Percentiles rank a stretch among this genome's conserved stretches.
Evolutionary conservation across 2,329 filamentous ascomycete species (phyloP).

Genomic region (Penicillium sp.): DNA sequence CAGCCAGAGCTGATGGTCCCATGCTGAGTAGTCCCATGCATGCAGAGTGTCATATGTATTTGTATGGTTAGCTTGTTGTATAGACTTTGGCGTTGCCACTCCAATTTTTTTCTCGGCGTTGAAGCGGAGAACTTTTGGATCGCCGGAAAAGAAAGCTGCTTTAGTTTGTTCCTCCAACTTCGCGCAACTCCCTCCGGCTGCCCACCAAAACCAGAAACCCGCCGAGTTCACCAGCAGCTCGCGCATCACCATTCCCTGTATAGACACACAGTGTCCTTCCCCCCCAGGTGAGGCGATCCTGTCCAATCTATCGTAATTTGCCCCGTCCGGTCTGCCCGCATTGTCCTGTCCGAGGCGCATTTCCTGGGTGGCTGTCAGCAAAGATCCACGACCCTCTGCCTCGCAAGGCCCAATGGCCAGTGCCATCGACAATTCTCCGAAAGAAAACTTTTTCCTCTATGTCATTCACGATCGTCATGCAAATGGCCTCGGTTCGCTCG

Average conservation of each 20-base stretch:
- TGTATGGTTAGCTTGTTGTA: neutral
- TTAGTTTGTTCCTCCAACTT: conserved; percentile 20
- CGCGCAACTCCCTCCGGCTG: conserved; percentile 16
- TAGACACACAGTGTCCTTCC: conserved; percentile 1
- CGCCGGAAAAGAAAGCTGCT: conserved; percentile 26
- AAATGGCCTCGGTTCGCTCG: neutral
- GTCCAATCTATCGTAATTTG: conserved; percentile 12
- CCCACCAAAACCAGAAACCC: conserved; percentile 12
- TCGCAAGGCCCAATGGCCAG: conserved; percentile 2
- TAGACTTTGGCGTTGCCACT: conserved; percentile 21
- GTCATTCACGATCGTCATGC: neutral
- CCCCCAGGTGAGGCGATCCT: conserved; percentile 14
- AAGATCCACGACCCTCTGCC: conserved; percentile 9
- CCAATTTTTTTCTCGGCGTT: conserved; percentile 24
- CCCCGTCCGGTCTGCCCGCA: conserved; percentile 10
- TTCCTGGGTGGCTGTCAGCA: conserved; percentile 4
- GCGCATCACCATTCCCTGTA: neutral
- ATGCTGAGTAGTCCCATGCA: neutral
- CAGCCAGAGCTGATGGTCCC: neutral
- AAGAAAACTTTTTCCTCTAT: neutral
- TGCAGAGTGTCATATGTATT: neutral
- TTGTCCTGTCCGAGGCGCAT: conserved; percentile 14
- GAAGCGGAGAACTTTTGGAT: conserved; percentile 23
- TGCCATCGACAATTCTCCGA: neutral
- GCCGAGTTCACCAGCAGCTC: conserved; percentile 10